These are phyloP conservation scores for Saturnispora gosingensis DNA, from an alignment of 805 yeast species.

Conservation along the genomic window DNA sequence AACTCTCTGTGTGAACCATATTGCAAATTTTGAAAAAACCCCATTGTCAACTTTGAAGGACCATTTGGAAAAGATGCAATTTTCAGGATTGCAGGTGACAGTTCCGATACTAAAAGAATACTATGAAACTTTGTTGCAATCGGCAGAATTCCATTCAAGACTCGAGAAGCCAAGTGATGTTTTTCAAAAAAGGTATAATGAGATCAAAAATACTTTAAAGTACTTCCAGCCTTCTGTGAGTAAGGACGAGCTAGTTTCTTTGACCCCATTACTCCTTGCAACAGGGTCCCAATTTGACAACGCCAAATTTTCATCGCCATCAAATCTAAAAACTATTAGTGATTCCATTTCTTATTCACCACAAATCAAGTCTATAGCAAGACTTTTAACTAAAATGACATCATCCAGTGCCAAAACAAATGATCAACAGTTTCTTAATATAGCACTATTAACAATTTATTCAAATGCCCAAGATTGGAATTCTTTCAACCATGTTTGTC, in stretches of 20 bases:
- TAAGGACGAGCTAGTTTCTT: conserved; percentile 13
- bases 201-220: conserved; percentile 13
- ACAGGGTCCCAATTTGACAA: conserved; percentile 23
- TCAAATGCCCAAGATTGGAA: conserved; percentile 14
- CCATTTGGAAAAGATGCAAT: conserved; percentile 24
- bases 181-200: conserved; percentile 18
- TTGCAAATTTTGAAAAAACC: conserved; percentile 13
- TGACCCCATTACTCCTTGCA: conserved; percentile 21
- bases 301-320: conserved; percentile 15
- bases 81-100: conserved; percentile 21
- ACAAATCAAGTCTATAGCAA: conserved; percentile 2
- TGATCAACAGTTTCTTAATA: conserved; percentile 9
- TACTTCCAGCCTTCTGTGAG: conserved; percentile 18
- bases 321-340: conserved; percentile 3
- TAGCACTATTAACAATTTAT: conserved; percentile 13
- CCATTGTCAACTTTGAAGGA: conserved; percentile 16
- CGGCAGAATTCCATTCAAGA: conserved; percentile 21
- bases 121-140: conserved; percentile 20
- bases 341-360: conserved; percentile 8
- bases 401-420: conserved; percentile 1
- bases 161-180: conserved; percentile 7
- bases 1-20: conserved; percentile 14
- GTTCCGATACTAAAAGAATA: conserved; percentile 16
- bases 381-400: conserved; percentile 1
- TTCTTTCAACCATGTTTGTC: conserved; percentile 8